Conservation (phyloP, 2,329 filamentous ascomycete genomes). For the Onygena corvina region DNA sequence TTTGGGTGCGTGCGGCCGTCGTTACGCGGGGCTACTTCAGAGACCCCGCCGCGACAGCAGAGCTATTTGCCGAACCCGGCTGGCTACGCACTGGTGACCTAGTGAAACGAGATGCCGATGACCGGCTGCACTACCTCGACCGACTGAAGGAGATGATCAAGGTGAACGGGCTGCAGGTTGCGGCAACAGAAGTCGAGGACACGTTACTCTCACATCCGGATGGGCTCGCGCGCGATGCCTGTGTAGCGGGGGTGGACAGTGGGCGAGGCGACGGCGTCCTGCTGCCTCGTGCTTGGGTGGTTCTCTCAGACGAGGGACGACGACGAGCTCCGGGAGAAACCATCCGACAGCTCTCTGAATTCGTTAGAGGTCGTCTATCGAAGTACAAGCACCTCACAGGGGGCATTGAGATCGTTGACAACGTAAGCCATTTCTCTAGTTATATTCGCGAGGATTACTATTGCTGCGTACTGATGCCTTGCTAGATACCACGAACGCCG, state of each 20-base stretch:
- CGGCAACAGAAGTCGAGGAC: conserved; percentile 53
- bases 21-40: conserved; percentile 35
- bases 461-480: background rate
- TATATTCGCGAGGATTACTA: background rate
- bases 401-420: conserved; percentile 11
- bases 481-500: conserved; percentile 13
- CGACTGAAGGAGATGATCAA: conserved; percentile 59
- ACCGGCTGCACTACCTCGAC: conserved; percentile 44
- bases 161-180: conserved; percentile 48
- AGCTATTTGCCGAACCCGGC: conserved; percentile 28
- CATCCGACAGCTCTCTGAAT: conserved; percentile 11
- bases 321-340: background rate
- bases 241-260: conserved; percentile 13
- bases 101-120: conserved; percentile 11
- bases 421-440: conserved; percentile 2
- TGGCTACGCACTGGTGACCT: conserved; percentile 39
- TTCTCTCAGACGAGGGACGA: conserved; percentile 9
- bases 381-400: conserved; percentile 13
- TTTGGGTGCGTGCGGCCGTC: conserved; percentile 37
- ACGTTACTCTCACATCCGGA: conserved; percentile 45
- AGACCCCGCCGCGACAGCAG: conserved; percentile 29
- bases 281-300: conserved; percentile 13
- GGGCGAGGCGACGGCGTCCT: conserved; percentile 12
- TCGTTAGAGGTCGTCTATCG: conserved; percentile 11
- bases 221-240: conserved; percentile 10